Evolutionary conservation across 257 asterid genomes (phyloP).

Genomic region (Datura wrightii): DNA sequence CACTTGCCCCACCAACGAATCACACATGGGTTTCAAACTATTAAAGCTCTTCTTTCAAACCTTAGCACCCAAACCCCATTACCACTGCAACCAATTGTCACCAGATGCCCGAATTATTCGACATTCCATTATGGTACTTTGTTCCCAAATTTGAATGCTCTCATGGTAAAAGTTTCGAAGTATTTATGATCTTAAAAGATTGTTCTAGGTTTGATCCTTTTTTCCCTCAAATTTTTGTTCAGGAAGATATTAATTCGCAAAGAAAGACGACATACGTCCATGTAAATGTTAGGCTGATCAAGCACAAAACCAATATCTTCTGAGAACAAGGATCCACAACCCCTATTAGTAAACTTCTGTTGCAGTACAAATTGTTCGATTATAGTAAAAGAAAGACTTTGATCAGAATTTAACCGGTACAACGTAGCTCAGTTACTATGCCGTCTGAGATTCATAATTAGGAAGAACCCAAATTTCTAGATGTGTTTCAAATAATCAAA

Average conservation of each 20-base stretch:
- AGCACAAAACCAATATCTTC: not conserved
- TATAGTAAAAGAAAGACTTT: not conserved
- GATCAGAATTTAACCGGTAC: not conserved
- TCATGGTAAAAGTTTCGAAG: not conserved
- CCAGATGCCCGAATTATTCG: not conserved
- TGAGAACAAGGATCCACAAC: not conserved
- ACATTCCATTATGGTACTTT: too few species aligned
- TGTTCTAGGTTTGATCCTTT: not conserved
- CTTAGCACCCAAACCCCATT: not conserved
- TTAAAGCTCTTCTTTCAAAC: too few species aligned
- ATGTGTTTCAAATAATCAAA: not conserved
- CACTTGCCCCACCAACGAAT: too few species aligned
- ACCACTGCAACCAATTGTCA: not conserved
- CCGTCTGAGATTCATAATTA: not conserved
- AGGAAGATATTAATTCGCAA: too few species aligned
- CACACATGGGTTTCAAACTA: too few species aligned
- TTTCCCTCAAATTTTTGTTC: too few species aligned
- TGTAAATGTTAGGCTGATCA: not conserved
- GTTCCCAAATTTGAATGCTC: not conserved
- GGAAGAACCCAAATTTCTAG: not conserved
- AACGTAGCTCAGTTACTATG: not conserved
- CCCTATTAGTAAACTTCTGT: not conserved
- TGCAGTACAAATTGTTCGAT: not conserved
- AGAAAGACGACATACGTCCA: not conserved
- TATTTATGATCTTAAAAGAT: not conserved